A percentile compares a stretch with the other conserved stretches of the same genome.
phyloP scores from a whole-genome alignment of 495 filamentous ascomycete genomes.

The Cryomyces minteri region DNA sequence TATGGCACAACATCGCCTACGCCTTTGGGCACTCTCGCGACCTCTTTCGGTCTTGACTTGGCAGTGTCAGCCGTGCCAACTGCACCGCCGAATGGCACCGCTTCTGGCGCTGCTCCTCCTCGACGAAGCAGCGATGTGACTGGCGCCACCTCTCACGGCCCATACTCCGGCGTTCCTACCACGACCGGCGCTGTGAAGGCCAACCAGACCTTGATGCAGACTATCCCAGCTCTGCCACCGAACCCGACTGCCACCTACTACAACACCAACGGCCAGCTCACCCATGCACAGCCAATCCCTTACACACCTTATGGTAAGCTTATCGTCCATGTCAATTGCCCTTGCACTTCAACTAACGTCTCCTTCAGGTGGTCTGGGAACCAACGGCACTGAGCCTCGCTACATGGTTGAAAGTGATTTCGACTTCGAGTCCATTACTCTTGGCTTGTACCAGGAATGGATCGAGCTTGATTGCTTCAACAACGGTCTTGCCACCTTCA shows the following conservation, averaged over 20 bases:
- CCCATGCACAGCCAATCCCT: slow-evolving; percentile 44
- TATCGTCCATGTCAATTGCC: too few relatives aligned
- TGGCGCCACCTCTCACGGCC: slow-evolving; percentile 22
- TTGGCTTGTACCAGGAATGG: slow-evolving; percentile 77
- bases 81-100: slow-evolving; percentile 4
- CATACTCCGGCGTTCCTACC: slow-evolving; percentile 18
- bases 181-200: slow-evolving; percentile 19
- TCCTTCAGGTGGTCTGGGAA: slow-evolving; percentile 65
- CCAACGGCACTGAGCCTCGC: slow-evolving; percentile 56
- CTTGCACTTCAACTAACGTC: too few relatives aligned
- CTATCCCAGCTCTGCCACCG: slow-evolving; percentile 13
- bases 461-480: slow-evolving; percentile 83
- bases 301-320: slow-evolving; percentile 56
- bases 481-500: slow-evolving; percentile 54
- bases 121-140: too few relatives aligned
- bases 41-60: slow-evolving; percentile 8
- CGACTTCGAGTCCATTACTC: slow-evolving; percentile 18
- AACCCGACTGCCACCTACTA: slow-evolving; percentile 33
- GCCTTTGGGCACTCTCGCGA: slow-evolving; percentile 6
- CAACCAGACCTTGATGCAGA: slow-evolving; percentile 9
- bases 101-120: too few relatives aligned
- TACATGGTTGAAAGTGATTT: slow-evolving; percentile 32
- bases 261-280: slow-evolving; percentile 47
- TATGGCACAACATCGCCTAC: slow-evolving; percentile 6
- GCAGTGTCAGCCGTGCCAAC: slow-evolving; percentile 8